Percentiles rank a stretch among this genome's conserved stretches.
These are phyloP conservation scores for Naegleria lovaniensis DNA, from an alignment of 208 protist genomes.

Conservation along the genomic window DNA sequence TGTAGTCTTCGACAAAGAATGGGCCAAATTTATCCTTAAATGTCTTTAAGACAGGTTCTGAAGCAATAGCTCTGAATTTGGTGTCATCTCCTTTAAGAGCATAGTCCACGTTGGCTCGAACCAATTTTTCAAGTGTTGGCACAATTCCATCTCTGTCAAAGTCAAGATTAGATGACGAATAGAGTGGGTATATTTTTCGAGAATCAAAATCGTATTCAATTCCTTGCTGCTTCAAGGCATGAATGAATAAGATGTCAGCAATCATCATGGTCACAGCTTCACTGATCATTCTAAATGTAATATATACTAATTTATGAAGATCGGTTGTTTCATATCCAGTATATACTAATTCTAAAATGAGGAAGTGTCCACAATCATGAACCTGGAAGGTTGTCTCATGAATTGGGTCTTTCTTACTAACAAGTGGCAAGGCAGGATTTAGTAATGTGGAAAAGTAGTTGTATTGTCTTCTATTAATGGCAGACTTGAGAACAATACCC, in stretches of 20 bases:
- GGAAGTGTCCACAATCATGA: neutral
- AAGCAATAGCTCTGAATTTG: neutral
- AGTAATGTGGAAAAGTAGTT: neutral
- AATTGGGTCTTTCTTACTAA: neutral
- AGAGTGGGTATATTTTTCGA: constrained; percentile 23
- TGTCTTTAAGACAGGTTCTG: neutral
- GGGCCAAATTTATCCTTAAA: neutral
- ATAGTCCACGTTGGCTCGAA: neutral
- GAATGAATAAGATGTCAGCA: constrained; percentile 16
- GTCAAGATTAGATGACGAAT: neutral
- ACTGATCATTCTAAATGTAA: constrained; percentile 29
- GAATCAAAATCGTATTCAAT: constrained; percentile 26
- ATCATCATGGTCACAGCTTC: constrained; percentile 20
- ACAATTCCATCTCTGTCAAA: constrained; percentile 13
- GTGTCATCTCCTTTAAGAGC: constrained; percentile 2
- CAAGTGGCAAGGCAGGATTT: neutral
- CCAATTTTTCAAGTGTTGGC: neutral
- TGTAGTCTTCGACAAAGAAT: constrained; percentile 25
- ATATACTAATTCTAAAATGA: neutral
- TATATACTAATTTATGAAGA: neutral
- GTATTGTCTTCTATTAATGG: neutral
- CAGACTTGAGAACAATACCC: neutral
- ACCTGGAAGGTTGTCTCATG: neutral
- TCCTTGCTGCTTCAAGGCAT: neutral
- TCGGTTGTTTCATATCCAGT: neutral